Evolutionary conservation across 2,329 filamentous ascomycete genomes (phyloP).

Genomic region (Ophiocordyceps camponoti-leonardi): DNA sequence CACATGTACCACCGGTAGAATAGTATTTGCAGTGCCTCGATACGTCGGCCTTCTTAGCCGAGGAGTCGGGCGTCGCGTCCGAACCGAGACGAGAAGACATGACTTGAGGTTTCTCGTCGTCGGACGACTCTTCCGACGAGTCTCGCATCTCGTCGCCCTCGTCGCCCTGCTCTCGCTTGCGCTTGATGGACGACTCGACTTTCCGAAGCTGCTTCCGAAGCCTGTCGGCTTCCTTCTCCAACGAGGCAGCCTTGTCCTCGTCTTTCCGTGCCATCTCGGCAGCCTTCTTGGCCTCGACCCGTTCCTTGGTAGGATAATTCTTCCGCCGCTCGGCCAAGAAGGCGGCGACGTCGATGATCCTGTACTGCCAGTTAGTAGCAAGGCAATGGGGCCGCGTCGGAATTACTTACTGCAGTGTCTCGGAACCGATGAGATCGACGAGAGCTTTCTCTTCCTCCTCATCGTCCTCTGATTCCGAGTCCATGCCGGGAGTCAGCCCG

Average conservation of each 20-base stretch:
- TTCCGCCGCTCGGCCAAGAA: slow-evolving; percentile 71
- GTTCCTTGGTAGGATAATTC: slow-evolving; percentile 63
- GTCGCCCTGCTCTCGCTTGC: slow-evolving; percentile 50
- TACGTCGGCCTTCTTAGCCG: slow-evolving; percentile 40
- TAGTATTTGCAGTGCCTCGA: slow-evolving; percentile 55
- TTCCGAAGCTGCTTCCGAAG: slow-evolving; percentile 48
- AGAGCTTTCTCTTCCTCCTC: slow-evolving; percentile 55
- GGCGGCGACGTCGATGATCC: slow-evolving; percentile 51
- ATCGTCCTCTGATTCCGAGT: slow-evolving; percentile 47
- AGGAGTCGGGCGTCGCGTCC: slow-evolving; percentile 19
- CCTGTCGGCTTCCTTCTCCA: slow-evolving; percentile 44
- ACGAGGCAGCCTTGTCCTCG: slow-evolving; percentile 42
- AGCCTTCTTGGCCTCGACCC: slow-evolving; percentile 45
- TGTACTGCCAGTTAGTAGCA: slow-evolving; percentile 9
- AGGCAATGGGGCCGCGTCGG: neutral
- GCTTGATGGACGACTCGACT: slow-evolving; percentile 52
- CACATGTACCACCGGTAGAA: slow-evolving; percentile 49
- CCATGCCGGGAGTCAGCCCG: slow-evolving; percentile 50
- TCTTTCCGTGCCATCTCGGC: slow-evolving; percentile 25
- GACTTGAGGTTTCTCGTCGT: slow-evolving; percentile 41
- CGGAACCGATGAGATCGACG: slow-evolving; percentile 35
- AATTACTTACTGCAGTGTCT: slow-evolving; percentile 34
- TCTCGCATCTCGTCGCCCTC: slow-evolving; percentile 49
- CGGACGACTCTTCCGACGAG: slow-evolving; percentile 32
- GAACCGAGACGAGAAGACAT: slow-evolving; percentile 28